Evolutionary conservation across 441 rosid species (phyloP), one percentile per base, ranked within the genome.

Genomic region (Bruguiera hainesii): DNA sequence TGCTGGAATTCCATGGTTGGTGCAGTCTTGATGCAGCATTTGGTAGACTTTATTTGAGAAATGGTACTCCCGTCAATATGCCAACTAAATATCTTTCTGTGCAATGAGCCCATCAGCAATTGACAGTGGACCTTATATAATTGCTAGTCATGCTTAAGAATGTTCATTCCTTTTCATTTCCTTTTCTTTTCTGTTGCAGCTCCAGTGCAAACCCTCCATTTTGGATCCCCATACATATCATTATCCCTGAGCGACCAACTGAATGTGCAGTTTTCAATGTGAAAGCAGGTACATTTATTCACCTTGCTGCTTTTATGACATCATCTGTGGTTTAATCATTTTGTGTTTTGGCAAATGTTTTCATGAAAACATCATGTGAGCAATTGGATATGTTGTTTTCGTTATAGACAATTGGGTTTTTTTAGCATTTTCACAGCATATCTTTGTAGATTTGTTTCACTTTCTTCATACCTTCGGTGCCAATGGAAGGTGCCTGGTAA

Each of bases 151-250:
- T 6, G 7, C 28, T 10, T 20, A 55, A 11, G 29, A 3, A 23
- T 15, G 8, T 3, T 55, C 28, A 26, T 33, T 16, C 28, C 15
- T 20, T 3, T 56, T 63, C 4, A 3, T 48, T 26, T 60, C 3
- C 23, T 19, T 23, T 66, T 30, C 28, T 59, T 69, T 64, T 26
- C 63, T 56, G 70, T 70, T 80, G 78, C 72, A 96, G 99, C 80
- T 96, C 99, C 37, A 89, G 75, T 75, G 89, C 98, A 21, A 96
- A 85, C 66, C 79, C 96, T 51, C 98, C 99, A 13, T 96, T 96
- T 78, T 96, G 99, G 99, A 96, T 96, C 67, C 99, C 99, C 39
- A 89, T 96, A 73, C 98, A 96, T 76, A 86, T 90, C 75, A 86
- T 96, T 73, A 89, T 96, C 71, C 98, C 99, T 0, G 99, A 96